phyloP scores from a whole-genome alignment of 108 stramenopile species.

The Stephanodiscus triporus region DNA sequence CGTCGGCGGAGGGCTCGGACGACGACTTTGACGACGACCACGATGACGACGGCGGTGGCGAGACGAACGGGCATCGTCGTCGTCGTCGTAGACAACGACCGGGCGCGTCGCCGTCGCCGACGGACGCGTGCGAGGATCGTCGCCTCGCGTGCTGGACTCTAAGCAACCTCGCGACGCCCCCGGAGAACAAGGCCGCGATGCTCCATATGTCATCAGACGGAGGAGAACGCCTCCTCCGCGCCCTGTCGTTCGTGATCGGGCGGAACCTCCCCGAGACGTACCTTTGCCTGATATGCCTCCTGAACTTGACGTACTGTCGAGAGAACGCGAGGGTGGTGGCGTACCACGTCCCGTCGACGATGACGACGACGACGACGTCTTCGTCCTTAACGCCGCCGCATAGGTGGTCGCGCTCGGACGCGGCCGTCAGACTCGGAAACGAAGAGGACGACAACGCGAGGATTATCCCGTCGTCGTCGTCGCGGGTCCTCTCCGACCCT shows the following conservation, averaged over 20 bases:
- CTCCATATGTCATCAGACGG: slow-evolving; percentile 7
- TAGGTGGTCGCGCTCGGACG: too few relatives aligned
- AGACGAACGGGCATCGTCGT: too few relatives aligned
- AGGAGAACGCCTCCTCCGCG: slow-evolving; percentile 15
- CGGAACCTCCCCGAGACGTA: slow-evolving; percentile 42
- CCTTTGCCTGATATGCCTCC: slow-evolving; percentile 50
- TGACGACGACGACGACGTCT: not conserved
- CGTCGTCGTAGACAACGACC: not conserved
- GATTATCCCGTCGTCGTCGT: not conserved
- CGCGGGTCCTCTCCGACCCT: slow-evolving; percentile 13
- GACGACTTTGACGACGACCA: too few relatives aligned
- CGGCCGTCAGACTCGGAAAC: not conserved
- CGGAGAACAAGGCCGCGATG: slow-evolving; percentile 54
- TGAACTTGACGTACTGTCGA: slow-evolving; percentile 51
- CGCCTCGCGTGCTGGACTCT: slow-evolving; percentile 57
- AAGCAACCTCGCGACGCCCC: slow-evolving; percentile 57
- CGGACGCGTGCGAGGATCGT: slow-evolving; percentile 34
- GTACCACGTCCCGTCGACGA: slow-evolving; percentile 5
- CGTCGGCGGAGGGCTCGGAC: not conserved
- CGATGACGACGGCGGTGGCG: too few relatives aligned
- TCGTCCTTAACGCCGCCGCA: too few relatives aligned
- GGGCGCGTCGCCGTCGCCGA: not conserved
- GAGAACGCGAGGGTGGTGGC: slow-evolving; percentile 27
- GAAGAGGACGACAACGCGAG: not conserved
- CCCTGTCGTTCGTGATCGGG: slow-evolving; percentile 34